Conservation (phyloP, 441 rosid species). For the Syzygium syzygioides region DNA sequence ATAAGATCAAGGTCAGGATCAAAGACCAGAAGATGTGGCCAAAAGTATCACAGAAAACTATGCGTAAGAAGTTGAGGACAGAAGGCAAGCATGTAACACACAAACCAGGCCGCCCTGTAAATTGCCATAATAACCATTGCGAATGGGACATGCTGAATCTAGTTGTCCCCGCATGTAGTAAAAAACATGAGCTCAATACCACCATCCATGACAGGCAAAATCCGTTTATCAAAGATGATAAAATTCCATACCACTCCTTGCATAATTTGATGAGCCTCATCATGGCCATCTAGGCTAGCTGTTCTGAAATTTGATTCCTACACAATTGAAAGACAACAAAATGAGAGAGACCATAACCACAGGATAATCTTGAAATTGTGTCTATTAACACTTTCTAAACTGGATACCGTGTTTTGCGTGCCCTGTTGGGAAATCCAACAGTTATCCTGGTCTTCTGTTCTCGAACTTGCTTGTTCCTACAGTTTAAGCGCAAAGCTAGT, state of each 20-base stretch:
- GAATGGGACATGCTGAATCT: constrained; percentile 22
- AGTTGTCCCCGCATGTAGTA: constrained; percentile 19
- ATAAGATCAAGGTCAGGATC: constrained; percentile 7
- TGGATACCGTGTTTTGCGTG: constrained; percentile 27
- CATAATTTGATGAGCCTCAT: constrained; percentile 28
- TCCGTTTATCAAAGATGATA: neutral
- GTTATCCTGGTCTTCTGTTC: constrained; percentile 26
- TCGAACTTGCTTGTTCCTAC: constrained; percentile 38
- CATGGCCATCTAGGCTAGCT: constrained; percentile 31
- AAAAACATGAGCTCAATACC: neutral
- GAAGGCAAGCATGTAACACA: constrained; percentile 6
- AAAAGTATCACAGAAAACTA: neutral
- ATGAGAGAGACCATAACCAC: neutral
- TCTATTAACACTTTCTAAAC: neutral
- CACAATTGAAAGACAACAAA: neutral
- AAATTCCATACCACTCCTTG: constrained; percentile 29
- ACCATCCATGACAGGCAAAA: neutral
- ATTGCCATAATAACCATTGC: constrained; percentile 26
- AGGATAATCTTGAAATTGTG: neutral
- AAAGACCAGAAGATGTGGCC: neutral
- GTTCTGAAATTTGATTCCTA: constrained; percentile 38
- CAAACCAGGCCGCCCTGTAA: constrained; percentile 34
- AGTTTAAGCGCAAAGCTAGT: neutral
- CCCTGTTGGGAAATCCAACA: constrained; percentile 37
- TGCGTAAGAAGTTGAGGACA: neutral